Conservation (phyloP, 2,329 filamentous ascomycete genomes). For the Fusarium sp. region DNA sequence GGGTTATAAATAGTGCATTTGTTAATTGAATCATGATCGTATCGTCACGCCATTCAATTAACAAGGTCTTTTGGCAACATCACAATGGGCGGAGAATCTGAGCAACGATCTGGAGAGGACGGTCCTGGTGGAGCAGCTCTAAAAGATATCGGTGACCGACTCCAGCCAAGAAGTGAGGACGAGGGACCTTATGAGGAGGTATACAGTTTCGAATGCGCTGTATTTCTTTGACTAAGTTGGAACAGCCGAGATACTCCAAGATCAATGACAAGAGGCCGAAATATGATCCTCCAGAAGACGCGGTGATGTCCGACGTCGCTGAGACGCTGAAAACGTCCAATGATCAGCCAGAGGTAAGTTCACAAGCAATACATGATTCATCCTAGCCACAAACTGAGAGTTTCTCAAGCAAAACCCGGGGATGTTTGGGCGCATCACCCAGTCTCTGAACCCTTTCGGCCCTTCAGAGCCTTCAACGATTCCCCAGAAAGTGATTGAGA, state of each 20-base stretch:
- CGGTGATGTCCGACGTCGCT: not conserved
- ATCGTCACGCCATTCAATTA: not conserved
- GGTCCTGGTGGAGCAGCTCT: not conserved
- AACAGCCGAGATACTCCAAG: not conserved
- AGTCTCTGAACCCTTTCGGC: not conserved
- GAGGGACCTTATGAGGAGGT: not conserved
- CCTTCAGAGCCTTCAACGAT: not conserved
- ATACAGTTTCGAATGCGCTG: fast-evolving
- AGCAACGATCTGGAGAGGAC: not conserved
- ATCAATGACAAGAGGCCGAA: not conserved
- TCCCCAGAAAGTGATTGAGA: not conserved
- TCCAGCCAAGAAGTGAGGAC: not conserved
- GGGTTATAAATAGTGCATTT: not conserved
- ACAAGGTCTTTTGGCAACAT: fast-evolving
- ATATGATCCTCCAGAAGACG: not conserved
- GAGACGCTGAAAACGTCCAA: not conserved
- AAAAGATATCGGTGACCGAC: not conserved
- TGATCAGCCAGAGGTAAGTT: not conserved
- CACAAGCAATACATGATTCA: fast-evolving
- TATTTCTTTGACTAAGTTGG: not conserved
- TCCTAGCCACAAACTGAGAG: not conserved
- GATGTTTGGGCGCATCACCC: not conserved
- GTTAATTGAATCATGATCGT: not conserved
- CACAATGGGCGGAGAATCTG: not conserved
- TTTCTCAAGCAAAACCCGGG: not conserved